A percentile compares a stretch with the other conserved stretches of the same genome.
These are phyloP conservation scores for Pseudocercospora pini-densiflorae DNA, from an alignment of 2,329 filamentous ascomycete species.

Conservation along the genomic window DNA sequence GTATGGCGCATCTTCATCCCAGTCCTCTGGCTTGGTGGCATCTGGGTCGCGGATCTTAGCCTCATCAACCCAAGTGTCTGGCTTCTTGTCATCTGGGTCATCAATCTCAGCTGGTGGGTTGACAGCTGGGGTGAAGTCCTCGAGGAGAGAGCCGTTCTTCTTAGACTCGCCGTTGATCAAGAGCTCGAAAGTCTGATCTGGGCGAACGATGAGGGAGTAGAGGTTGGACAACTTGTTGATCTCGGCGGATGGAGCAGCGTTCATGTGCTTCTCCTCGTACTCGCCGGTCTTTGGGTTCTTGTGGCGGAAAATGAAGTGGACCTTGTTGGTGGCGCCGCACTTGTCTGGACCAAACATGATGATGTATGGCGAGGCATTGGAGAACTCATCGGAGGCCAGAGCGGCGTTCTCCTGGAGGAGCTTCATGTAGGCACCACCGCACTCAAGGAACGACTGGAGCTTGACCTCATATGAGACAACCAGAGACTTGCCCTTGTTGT, in stretches of 20 bases:
- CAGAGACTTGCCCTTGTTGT: conserved; percentile 96
- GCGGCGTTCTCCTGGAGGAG: conserved; percentile 97
- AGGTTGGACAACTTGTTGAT: conserved; percentile 92
- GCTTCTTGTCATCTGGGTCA: conserved; percentile 91
- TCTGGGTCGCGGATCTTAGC: conserved; percentile 89
- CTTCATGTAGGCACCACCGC: conserved; percentile 99
- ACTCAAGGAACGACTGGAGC: conserved; percentile 95
- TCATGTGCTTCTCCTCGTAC: conserved; percentile 99
- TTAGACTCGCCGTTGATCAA: conserved; percentile 87
- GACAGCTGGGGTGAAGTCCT: conserved; percentile 91
- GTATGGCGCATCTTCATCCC: conserved; percentile 97
- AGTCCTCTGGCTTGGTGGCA: conserved; percentile 95
- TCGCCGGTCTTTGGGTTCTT: conserved; percentile 99
- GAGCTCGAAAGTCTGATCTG: conserved; percentile 94
- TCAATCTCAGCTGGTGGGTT: conserved; percentile 96
- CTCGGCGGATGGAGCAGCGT: conserved; percentile 78
- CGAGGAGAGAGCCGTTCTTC: conserved; percentile 88
- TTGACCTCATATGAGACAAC: conserved; percentile 99
- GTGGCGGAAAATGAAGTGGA: conserved; percentile 98
- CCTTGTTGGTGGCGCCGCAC: conserved; percentile 98
- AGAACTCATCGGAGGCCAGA: conserved; percentile 96
- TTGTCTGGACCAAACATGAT: conserved; percentile 99
- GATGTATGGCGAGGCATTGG: conserved; percentile 94
- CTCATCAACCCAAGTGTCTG: conserved; percentile 93
- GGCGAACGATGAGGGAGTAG: conserved; percentile 95